These are phyloP conservation scores for Fusarium sp. DNA, from an alignment of 2,329 filamentous ascomycete species.

Conservation along the genomic window DNA sequence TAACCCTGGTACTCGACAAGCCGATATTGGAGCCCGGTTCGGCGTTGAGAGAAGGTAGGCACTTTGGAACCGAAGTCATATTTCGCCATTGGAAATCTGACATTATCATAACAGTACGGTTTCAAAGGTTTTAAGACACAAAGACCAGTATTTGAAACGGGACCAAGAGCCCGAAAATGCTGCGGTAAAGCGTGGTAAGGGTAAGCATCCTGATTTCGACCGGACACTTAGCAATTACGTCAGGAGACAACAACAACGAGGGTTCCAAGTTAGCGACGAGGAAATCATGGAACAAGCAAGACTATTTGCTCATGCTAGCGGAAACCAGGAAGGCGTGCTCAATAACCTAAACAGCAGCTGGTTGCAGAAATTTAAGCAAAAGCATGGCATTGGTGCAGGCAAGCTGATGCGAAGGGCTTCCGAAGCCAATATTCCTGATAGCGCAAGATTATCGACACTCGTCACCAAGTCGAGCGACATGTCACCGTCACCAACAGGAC, in stretches of 20 bases:
- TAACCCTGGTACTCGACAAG: conserved; percentile 91
- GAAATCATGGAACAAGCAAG: conserved; percentile 87
- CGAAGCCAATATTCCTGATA: conserved; percentile 79
- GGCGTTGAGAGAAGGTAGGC: conserved; percentile 95
- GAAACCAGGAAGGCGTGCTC: conserved; percentile 77
- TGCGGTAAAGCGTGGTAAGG: conserved; percentile 84
- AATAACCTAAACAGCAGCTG: conserved; percentile 81
- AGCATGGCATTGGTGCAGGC: conserved; percentile 72
- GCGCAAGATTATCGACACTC: conserved; percentile 68
- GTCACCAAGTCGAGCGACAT: conserved; percentile 53
- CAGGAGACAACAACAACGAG: conserved; percentile 82
- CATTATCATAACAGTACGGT: conserved; percentile 77
- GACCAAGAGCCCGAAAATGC: conserved; percentile 75
- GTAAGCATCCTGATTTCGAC: conserved; percentile 91
- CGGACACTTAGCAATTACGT: conserved; percentile 90
- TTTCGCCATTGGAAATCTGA: conserved; percentile 48
- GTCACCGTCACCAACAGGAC: conserved; percentile 80
- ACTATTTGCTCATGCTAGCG: conserved; percentile 80
- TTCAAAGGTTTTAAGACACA: conserved; percentile 95
- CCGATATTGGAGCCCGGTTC: conserved; percentile 95
- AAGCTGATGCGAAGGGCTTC: conserved; percentile 70
- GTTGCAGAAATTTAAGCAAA: conserved; percentile 97
- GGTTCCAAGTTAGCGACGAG: conserved; percentile 80
- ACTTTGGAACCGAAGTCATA: conserved; percentile 20
- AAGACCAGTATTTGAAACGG: conserved; percentile 93